Conservation (phyloP, 305 asterid genomes). For the Plantago rigida region DNA sequence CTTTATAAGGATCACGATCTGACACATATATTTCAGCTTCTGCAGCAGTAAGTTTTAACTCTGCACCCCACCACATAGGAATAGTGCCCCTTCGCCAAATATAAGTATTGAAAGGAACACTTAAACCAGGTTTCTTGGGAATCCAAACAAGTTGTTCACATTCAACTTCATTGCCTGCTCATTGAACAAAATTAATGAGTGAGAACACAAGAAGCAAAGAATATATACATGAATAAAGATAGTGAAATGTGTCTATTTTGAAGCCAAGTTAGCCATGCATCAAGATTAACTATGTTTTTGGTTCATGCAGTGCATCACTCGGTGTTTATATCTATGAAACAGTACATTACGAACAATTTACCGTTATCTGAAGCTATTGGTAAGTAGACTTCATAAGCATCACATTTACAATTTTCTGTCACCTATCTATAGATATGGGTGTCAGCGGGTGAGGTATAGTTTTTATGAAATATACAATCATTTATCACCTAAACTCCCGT, state of each 20-base stretch:
- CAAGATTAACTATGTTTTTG: neutral
- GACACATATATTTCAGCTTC: conserved; percentile 97
- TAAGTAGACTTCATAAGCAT: neutral
- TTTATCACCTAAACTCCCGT: no score
- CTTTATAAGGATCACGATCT: conserved; percentile 80
- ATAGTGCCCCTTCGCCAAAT: conserved; percentile 98
- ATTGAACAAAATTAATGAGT: conserved; percentile 28
- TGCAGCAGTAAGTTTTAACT: conserved; percentile 89
- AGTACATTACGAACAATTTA: neutral
- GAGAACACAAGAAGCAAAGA: conserved; percentile 12
- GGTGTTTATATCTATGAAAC: conserved; percentile 21
- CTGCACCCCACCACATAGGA: conserved; percentile 99
- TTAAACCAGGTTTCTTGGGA: conserved; percentile 66
- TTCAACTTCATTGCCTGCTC: conserved; percentile 95
- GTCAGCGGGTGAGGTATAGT: no score
- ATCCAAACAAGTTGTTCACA: conserved; percentile 97
- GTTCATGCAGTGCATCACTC: neutral
- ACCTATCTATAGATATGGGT: neutral
- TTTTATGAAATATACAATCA: no score
- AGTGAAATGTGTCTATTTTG: conserved; percentile 14
- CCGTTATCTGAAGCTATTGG: conserved; percentile 5
- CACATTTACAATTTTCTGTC: neutral
- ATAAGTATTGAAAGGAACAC: conserved; percentile 82
- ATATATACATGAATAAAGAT: conserved; percentile 12
- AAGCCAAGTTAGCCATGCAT: conserved; percentile 14